Evolutionary conservation across 2,329 filamentous ascomycete genomes (phyloP).

Genomic region (Monilinia aucupariae): DNA sequence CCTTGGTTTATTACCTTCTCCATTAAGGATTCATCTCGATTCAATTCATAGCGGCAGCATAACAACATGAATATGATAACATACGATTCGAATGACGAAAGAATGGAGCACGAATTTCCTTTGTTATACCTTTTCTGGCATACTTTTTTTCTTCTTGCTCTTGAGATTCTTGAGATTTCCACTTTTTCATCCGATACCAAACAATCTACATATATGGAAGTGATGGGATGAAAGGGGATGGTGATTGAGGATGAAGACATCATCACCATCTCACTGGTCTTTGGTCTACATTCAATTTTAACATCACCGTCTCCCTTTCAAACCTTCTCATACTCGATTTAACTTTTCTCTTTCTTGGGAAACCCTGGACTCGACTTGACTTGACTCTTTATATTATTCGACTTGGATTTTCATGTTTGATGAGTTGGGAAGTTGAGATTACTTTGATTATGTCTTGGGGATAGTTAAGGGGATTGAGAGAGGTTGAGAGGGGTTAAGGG

Average conservation of each 20-base stretch:
- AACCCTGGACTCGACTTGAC: background rate
- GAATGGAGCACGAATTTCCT: constrained; percentile 16
- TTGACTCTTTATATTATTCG: constrained; percentile 1
- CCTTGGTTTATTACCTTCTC: constrained; percentile 4
- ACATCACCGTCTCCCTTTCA: background rate
- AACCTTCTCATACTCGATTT: background rate
- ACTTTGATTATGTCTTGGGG: constrained; percentile 5
- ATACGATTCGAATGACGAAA: constrained; percentile 14
- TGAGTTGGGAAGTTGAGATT: background rate
- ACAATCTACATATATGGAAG: background rate
- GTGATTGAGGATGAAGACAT: background rate
- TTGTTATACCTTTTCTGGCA: constrained; percentile 13
- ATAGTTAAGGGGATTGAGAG: background rate
- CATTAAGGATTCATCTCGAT: constrained; percentile 2
- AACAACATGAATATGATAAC: constrained; percentile 9
- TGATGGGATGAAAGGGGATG: background rate
- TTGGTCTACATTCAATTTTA: background rate
- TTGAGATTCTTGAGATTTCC: background rate
- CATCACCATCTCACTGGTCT: background rate
- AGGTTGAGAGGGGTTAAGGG: background rate
- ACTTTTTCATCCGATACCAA: constrained; percentile 1
- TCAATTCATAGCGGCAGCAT: constrained; percentile 5
- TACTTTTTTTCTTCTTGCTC: background rate
- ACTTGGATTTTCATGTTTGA: constrained; percentile 9
- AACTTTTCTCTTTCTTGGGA: background rate